Base-by-base conservation (phyloP, 164 flowering plant species). In the Umbilicus rupestris region DNA sequence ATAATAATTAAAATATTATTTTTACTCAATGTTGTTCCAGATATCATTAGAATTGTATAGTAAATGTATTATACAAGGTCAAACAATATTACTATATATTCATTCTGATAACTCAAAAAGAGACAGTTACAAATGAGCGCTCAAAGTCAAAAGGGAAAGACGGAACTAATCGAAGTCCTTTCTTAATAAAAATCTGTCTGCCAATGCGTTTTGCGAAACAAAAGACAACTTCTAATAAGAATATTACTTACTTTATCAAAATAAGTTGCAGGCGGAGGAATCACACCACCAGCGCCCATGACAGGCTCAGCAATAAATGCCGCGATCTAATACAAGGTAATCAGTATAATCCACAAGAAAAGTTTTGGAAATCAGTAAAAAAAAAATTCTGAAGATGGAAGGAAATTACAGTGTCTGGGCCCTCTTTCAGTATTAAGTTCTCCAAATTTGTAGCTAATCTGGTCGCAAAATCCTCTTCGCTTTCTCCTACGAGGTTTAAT, bases 281-380 rank as follows among this genome's bases (percentile, higher is more conserved):
- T 87, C 57, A 94, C 99, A 60, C 99, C 99, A 39, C 99, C 99
- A 29, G 99, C 97, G 62, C 99, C 99, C 93, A 94, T 91, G 70
- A 94, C 96, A 73, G 99, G 99, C 77, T 94, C 99, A 24, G 99
- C 99, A 63, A 94, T 94, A 76, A 94, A 94, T 30, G 99, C 99
- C 70, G 96, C 99, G 81, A 95, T 87, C 99, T 95, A 81, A 70
- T 72, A 76, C 44, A 31, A 63, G 17, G 15, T 28, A 12, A 55
- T 33, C 33, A 14, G 29, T 28, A 55, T 55, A 9, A 28, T 33
- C 15, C 33, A 28, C 19, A 3, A 2, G 31, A 26, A 52, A 52
- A 14, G 5, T 24, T 52, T 14, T 6, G 2, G 2, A 2, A n/a
- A 49, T n/a, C 7, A 1, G 10, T 29, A 52, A 26, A 26, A 11